Evolutionary conservation across 148 eudicot species (phyloP), one percentile per base, ranked within the genome.

Genomic region (Rhododendron mucronatum): DNA sequence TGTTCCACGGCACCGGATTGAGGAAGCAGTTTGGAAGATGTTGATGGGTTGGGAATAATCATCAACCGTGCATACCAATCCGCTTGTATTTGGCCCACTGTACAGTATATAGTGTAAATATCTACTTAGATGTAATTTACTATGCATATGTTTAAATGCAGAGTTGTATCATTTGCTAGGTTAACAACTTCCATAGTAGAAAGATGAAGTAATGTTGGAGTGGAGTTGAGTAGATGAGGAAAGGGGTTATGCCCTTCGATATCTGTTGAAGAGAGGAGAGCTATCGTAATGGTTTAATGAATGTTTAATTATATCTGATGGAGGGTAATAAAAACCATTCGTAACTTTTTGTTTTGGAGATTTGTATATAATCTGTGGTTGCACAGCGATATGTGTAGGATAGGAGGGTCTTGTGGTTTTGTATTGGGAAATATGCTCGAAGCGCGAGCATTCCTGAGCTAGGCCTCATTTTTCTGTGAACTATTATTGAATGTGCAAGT

Each of bases 11-110:
- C 84, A 86, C 39, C 86, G 26, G 84, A 88, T 92, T 44, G 89
- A 89, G 88, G 91, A 86, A 77, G 88, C 90, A 0, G 94, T 92
- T 67, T 87, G 91, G 90, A 92, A 91, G 87, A 90, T 84, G 90
- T 89, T 92, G 86, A 92, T 92, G 94, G 91, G 92, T 63, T 90
- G 93, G 94, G 89, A 90, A n/a, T 92, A 86, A 92, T 26, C 67
- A 55, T 78, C 73, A 14, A 28, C 14, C 21, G 5, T 12, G 51
- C 2, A 44, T 20, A 71, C 45, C 45, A 13, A 48, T 48, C 63
- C 50, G 2, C 76, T 53, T 41, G 74, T 35, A 53, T 74, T 18
- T 23, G 51, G 35, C 33, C 39, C 80, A 5, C 45, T 79, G 83
- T 65, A 83, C 39, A 82, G 75, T 61, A 45, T 45, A 44, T 15